A percentile compares a stretch with the other conserved stretches of the same genome.
Conservation (phyloP, 345 rosid species). For the Garcia nutans region DNA sequence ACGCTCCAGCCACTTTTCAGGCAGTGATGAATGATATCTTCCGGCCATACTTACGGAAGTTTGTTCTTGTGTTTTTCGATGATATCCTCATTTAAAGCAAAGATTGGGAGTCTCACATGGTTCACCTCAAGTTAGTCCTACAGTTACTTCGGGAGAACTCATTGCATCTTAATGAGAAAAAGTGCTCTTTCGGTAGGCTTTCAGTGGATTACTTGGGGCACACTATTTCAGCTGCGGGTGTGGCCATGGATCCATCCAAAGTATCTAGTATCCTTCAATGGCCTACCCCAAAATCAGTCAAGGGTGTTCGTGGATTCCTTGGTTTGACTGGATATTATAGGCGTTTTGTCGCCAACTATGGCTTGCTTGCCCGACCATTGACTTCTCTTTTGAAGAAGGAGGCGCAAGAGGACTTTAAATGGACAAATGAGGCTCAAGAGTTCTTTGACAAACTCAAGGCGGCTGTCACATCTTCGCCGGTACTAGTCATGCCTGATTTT, state of each 20-base stretch:
- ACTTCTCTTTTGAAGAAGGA: not conserved
- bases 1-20: not conserved
- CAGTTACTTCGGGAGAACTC: not conserved
- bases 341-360: not conserved
- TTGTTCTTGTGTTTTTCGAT: not conserved
- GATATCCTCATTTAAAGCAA: not conserved
- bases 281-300: not conserved
- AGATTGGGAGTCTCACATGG: not conserved
- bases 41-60: not conserved
- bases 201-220: not conserved
- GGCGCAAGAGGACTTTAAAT: no score
- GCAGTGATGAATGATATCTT: no score
- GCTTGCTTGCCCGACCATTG: not conserved
- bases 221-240: not conserved
- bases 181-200: not conserved
- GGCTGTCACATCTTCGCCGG: not conserved
- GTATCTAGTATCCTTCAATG: not conserved
- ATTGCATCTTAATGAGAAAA: not conserved
- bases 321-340: not conserved
- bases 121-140: not conserved
- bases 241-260: not conserved
- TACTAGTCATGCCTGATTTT: not conserved
- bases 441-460: not conserved
- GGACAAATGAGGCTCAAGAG: not conserved
- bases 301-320: not conserved